phyloP scores from a whole-genome alignment of 345 rosid species.

The Microcos paniculata region DNA sequence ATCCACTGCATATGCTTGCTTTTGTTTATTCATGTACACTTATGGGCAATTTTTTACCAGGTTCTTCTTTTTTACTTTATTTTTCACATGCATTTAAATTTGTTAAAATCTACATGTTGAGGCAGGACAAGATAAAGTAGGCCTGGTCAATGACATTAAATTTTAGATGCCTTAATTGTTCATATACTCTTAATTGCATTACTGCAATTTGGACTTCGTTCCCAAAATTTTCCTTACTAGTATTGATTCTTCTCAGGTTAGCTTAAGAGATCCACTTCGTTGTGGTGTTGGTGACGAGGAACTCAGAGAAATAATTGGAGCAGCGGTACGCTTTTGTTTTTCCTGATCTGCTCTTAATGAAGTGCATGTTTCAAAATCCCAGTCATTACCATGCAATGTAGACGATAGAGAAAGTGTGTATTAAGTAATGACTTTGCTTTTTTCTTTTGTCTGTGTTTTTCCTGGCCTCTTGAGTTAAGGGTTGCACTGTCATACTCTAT shows the following conservation, averaged over 20 bases:
- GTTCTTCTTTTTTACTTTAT: background rate
- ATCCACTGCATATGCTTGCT: background rate
- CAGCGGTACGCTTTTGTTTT: constrained; percentile 60
- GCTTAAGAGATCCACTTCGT: constrained; percentile 92
- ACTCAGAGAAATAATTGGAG: constrained; percentile 78
- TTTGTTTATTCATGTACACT: background rate
- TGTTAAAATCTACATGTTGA: background rate
- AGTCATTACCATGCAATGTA: background rate
- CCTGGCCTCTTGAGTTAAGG: background rate
- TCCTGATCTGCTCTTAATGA: background rate
- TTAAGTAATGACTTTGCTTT: background rate
- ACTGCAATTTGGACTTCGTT: background rate
- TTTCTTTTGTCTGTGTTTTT: background rate
- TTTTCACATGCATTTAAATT: background rate
- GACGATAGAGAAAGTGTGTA: background rate
- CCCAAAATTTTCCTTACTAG: background rate
- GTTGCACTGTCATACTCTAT: background rate
- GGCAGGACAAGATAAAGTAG: background rate
- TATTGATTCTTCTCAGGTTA: constrained; percentile 53
- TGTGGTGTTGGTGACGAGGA: constrained; percentile 62
- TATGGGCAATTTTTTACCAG: background rate
- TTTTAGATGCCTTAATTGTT: background rate
- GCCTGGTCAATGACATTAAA: background rate
- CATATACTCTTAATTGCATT: background rate
- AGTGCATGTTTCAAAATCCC: background rate